Conservation (phyloP, 1,139 yeast species). For the Yamadazyma taylorii region DNA sequence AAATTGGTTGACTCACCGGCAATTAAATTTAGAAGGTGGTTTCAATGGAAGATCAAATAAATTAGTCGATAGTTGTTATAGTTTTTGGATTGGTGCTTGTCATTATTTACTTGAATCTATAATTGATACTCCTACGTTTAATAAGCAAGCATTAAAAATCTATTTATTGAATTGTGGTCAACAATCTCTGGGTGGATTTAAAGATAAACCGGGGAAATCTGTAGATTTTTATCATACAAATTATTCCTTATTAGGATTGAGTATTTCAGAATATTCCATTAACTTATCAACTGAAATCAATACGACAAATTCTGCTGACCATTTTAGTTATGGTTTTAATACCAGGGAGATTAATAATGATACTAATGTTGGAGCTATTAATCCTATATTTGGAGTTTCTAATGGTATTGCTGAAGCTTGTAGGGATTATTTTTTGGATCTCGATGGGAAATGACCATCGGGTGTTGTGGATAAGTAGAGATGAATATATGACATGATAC, state of each 20-base stretch:
- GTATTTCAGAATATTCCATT: constrained; percentile 62
- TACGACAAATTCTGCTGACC: constrained; percentile 5
- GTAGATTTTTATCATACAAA: constrained; percentile 93
- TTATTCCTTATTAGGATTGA: constrained; percentile 76
- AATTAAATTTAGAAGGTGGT: constrained; percentile 76
- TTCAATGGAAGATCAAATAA: constrained; percentile 88
- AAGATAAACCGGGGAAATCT: constrained; percentile 81
- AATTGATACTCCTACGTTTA: constrained; percentile 37
- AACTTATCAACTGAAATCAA: constrained; percentile 11
- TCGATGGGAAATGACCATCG: constrained; percentile 1
- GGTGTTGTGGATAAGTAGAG: no score
- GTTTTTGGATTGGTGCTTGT: constrained; percentile 92
- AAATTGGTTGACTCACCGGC: constrained; percentile 73
- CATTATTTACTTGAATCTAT: constrained; percentile 63
- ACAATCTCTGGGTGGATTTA: constrained; percentile 63
- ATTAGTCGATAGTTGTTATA: constrained; percentile 93
- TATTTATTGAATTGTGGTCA: constrained; percentile 82
- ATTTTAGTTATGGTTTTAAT: constrained; percentile 31
- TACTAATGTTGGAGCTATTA: constrained; percentile 36
- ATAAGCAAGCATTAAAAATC: constrained; percentile 55
- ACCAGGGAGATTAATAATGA: constrained; percentile 20
- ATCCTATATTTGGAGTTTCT: constrained; percentile 72
- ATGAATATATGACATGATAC: no score
- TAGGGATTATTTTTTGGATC: constrained; percentile 14
- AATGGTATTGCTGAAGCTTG: constrained; percentile 23